Conservation (phyloP, 2,329 filamentous ascomycete species). For the Sordariomycetes sp. region DNA sequence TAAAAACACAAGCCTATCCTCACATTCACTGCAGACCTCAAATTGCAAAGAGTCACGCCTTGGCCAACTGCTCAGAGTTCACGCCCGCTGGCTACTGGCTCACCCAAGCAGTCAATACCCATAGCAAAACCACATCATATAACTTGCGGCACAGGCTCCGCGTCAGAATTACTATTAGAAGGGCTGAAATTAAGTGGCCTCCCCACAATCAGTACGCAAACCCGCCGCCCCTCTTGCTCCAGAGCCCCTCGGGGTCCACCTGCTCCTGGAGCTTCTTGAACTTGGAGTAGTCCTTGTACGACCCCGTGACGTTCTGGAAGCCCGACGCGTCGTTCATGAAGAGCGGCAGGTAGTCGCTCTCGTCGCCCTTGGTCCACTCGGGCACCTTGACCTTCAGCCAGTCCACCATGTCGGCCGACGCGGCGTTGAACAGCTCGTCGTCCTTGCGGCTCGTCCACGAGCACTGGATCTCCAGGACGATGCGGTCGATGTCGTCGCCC, state of each 20-base stretch:
- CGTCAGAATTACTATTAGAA: no score
- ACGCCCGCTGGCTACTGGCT: no score
- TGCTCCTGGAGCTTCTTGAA: constrained; percentile 19
- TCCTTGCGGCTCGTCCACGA: constrained; percentile 10
- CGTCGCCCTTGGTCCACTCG: constrained; percentile 11
- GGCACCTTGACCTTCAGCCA: constrained; percentile 12
- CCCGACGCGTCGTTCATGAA: constrained; percentile 24
- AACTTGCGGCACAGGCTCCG: no score
- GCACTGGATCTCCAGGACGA: constrained; percentile 15
- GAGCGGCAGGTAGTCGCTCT: constrained; percentile 14
- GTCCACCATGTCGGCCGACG: constrained; percentile 9
- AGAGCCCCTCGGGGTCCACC: constrained; percentile 18
- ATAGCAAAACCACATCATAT: no score
- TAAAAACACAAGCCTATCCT: no score
- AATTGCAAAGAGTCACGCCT: no score
- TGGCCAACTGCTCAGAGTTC: no score
- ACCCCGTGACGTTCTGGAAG: constrained; percentile 18
- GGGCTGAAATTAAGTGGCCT: no score
- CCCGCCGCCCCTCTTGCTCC: constrained; percentile 13
- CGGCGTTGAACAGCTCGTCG: constrained; percentile 12
- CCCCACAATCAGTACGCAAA: constrained; percentile 11
- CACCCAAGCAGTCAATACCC: no score
- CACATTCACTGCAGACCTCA: no score
- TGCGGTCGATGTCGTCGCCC: constrained; percentile 11
- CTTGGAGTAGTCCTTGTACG: constrained; percentile 15